A percentile compares a stretch with the other conserved stretches of the same genome.
Conservation (phyloP, 2,329 filamentous ascomycete species). For the Geosmithia putterillii region DNA sequence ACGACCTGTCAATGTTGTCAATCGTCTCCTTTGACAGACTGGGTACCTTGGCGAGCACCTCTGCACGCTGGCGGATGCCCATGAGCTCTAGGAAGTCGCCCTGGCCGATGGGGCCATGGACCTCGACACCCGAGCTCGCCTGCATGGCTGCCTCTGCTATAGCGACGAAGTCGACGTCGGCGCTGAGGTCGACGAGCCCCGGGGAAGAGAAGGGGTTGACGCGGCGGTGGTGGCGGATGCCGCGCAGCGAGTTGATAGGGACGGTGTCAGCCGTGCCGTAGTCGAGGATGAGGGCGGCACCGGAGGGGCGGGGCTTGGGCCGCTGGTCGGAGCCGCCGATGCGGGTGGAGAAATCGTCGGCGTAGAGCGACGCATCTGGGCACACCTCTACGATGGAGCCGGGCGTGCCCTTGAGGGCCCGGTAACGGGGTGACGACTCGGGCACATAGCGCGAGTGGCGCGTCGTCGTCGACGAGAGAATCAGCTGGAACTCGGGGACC, state of each 20-base stretch:
- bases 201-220: slow-evolving; percentile 72
- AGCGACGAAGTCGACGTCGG: slow-evolving; percentile 85
- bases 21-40: slow-evolving; percentile 30
- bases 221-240: slow-evolving; percentile 64
- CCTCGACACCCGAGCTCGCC: slow-evolving; percentile 71
- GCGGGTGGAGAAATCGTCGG: slow-evolving; percentile 66
- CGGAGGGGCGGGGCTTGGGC: slow-evolving; percentile 52
- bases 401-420: slow-evolving; percentile 52
- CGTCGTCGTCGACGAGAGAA: slow-evolving; percentile 61
- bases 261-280: slow-evolving; percentile 74
- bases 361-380: slow-evolving; percentile 73
- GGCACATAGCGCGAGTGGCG: slow-evolving; percentile 79
- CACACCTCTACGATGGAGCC: slow-evolving; percentile 78
- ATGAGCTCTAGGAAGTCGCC: slow-evolving; percentile 65
- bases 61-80: slow-evolving; percentile 71
- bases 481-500: slow-evolving; percentile 77
- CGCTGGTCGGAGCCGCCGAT: slow-evolving; percentile 57
- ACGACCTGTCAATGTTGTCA: slow-evolving; percentile 57
- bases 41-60: slow-evolving; percentile 44
- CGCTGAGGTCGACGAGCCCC: slow-evolving; percentile 77
- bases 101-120: slow-evolving; percentile 86
- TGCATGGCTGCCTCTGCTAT: slow-evolving; percentile 70
- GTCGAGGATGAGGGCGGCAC: slow-evolving; percentile 89
- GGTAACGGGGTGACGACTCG: slow-evolving; percentile 68
- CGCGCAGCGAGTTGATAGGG: slow-evolving; percentile 79